Conservation (phyloP, 129 eudicot genomes). For the Flaveria ramosissima region DNA sequence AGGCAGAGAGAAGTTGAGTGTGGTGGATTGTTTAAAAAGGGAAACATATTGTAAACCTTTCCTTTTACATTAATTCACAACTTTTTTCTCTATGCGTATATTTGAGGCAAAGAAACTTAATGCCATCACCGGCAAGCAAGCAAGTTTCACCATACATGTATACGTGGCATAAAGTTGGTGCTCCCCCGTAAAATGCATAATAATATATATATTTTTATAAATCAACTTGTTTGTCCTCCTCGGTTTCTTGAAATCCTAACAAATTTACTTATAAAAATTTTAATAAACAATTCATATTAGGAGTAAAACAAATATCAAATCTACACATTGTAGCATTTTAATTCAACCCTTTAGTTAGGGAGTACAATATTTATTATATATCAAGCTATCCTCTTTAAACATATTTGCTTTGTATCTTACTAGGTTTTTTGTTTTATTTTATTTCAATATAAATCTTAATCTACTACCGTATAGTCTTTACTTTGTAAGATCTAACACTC, state of each 20-base stretch:
- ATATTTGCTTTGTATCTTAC: too few species aligned
- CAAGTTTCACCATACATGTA: slow-evolving; percentile 27
- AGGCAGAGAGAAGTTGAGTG: slow-evolving; percentile 24
- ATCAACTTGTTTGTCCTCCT: slow-evolving; percentile 14
- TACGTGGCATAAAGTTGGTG: slow-evolving; percentile 23
- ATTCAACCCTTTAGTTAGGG: too few species aligned
- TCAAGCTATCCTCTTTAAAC: too few species aligned
- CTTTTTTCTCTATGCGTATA: slow-evolving; percentile 37
- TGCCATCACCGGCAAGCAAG: slow-evolving; percentile 31
- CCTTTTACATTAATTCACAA: slow-evolving; percentile 44
- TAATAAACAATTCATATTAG: too few species aligned
- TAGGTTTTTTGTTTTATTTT: too few species aligned
- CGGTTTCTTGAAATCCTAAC: neutral
- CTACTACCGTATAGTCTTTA: too few species aligned
- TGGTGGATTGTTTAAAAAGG: slow-evolving; percentile 35
- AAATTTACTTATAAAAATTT: neutral
- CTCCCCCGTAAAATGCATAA: neutral
- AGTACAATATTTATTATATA: too few species aligned
- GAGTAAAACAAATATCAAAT: too few species aligned
- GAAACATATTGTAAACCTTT: slow-evolving; percentile 32
- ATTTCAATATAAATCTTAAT: too few species aligned
- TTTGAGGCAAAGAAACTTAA: slow-evolving; percentile 44
- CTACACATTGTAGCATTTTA: too few species aligned
- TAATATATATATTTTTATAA: neutral
- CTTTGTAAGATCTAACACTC: too few species aligned